Evolutionary conservation across 768 basidiomycete genomes (phyloP).

Genomic region (Trametes gibbosa): DNA sequence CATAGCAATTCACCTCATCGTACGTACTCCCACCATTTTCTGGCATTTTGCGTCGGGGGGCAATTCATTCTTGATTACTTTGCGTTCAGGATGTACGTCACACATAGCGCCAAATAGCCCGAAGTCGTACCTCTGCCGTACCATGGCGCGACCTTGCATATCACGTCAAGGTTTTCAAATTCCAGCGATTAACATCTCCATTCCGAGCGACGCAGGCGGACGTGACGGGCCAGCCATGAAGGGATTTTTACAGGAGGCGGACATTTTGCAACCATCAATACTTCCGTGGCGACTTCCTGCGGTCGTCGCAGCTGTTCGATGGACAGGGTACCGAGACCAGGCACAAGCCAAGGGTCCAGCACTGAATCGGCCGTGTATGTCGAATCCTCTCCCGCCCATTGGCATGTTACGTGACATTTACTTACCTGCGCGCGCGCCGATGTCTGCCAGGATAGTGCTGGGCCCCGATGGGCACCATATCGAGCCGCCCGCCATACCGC

Average conservation of each 20-base stretch:
- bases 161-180: not conserved
- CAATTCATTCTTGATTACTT: no score
- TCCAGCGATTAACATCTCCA: not conserved
- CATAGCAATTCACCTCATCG: not conserved
- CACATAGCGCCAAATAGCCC: slow-evolving; percentile 4
- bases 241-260: not conserved
- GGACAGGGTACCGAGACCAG: slow-evolving; percentile 11
- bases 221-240: not conserved
- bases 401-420: not conserved
- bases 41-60: not conserved
- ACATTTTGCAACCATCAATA: slow-evolving; percentile 9
- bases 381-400: not conserved
- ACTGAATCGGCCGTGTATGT: slow-evolving; percentile 1
- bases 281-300: slow-evolving; percentile 10
- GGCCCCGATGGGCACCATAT: not conserved
- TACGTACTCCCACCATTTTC: not conserved
- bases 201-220: not conserved
- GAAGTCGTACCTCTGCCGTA: not conserved
- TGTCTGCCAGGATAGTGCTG: not conserved
- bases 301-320: slow-evolving; percentile 5
- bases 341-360: slow-evolving; percentile 1
- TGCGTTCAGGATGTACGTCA: not conserved
- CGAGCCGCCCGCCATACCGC: slow-evolving; percentile 4
- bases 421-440: not conserved
- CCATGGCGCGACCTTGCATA: not conserved